These are phyloP conservation scores for Fusarium marasasianum DNA, from an alignment of 2,329 filamentous ascomycete genomes.

Conservation along the genomic window DNA sequence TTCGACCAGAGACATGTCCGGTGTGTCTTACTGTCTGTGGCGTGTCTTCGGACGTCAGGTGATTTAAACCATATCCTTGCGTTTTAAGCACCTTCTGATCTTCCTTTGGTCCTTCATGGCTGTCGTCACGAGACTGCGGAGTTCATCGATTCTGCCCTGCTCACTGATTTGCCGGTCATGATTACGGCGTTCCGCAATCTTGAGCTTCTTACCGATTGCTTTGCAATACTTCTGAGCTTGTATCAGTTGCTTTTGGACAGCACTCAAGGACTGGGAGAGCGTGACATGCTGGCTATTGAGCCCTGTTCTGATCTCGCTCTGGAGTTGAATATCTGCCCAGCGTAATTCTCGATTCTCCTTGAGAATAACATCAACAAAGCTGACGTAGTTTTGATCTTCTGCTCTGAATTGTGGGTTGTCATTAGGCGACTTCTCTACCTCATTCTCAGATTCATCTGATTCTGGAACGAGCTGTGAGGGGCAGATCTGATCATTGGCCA, in stretches of 20 bases:
- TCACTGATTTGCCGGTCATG: not conserved
- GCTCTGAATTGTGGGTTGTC: not conserved
- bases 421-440: not conserved
- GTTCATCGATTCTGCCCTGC: not conserved
- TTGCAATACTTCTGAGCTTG: not conserved
- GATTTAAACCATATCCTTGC: not conserved
- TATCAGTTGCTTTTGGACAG: not conserved
- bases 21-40: not conserved
- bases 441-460: not conserved
- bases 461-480: not conserved
- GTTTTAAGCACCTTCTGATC: too few species aligned
- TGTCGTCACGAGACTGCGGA: not conserved
- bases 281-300: not conserved
- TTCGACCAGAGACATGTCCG: too few species aligned
- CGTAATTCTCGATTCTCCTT: not conserved
- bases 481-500: not conserved
- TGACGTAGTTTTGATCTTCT: too few species aligned
- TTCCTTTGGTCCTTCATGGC: not conserved
- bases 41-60: not conserved
- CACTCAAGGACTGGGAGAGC: not conserved
- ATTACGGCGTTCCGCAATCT: not conserved
- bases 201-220: not conserved
- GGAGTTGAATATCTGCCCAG: not conserved
- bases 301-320: not conserved
- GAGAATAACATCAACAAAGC: accelerated